phyloP scores from a whole-genome alignment of 345 rosid genomes.

The Carallia brachiata region DNA sequence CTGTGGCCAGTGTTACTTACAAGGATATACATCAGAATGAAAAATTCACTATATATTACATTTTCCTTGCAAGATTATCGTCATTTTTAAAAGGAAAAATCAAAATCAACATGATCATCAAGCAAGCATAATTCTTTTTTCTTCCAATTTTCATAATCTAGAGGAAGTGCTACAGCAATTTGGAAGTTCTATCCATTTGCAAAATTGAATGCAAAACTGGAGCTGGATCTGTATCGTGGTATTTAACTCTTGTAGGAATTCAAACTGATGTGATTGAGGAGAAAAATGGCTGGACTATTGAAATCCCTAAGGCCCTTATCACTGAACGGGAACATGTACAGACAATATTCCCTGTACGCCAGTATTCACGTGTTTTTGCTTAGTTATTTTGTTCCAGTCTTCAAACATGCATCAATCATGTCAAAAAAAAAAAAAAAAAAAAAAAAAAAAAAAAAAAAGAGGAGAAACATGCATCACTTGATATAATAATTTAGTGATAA shows the following conservation, averaged over 20 bases:
- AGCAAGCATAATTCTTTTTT: not conserved
- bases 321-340: too few species aligned
- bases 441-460: too few species aligned
- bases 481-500: too few species aligned
- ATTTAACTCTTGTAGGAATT: slow-evolving; percentile 27
- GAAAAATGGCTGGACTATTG: slow-evolving; percentile 25
- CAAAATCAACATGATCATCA: not conserved
- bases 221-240: not conserved
- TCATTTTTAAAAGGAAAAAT: not conserved
- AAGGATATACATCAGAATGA: slow-evolving; percentile 23
- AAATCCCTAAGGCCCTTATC: not conserved
- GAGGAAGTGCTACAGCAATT: too few species aligned
- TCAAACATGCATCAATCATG: too few species aligned
- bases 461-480: too few species aligned
- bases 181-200: not conserved
- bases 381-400: too few species aligned
- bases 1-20: slow-evolving; percentile 44
- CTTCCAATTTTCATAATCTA: too few species aligned
- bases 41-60: not conserved
- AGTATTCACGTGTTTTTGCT: too few species aligned
- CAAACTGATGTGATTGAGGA: slow-evolving; percentile 24
- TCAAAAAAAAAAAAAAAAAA: too few species aligned
- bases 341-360: too few species aligned
- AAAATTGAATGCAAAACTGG: slow-evolving; percentile 21
- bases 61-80: not conserved